Evolutionary conservation across 192 early-diverging fungal species (phyloP), one percentile per base, ranked within the genome.

Genomic region (Gonapodya prolifera): DNA sequence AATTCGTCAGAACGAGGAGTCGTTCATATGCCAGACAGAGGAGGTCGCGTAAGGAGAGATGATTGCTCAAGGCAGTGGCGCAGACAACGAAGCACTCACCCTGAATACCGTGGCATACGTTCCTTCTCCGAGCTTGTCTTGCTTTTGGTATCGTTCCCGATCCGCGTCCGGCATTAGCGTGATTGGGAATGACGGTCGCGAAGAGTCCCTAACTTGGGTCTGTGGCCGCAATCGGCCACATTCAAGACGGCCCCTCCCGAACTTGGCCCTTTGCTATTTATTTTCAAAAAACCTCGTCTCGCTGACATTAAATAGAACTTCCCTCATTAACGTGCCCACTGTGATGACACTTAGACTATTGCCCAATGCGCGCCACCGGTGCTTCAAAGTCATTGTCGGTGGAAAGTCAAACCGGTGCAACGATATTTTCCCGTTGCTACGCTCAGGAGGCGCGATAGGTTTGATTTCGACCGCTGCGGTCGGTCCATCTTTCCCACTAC

Each of bases 41-140:
- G n/a, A n/a, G n/a, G n/a, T n/a, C n/a, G n/a, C n/a, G n/a, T n/a
- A n/a, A 69, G 45, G n/a, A 8, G 45, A n/a, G 45, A 8, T 8
- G 8, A n/a, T 69, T n/a, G 45, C 13, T 69, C 13, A 8, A 69
- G 45, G 13, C 45, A 8, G 45, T n/a, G 45, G 45, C 13, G n/a
- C 45, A 8, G 45, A 8, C 13, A 18, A 73, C 16, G 71, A 8
- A 73, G 18, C 8, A 30, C 71, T 32, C 28, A 73, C 71, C 71
- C 32, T 73, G 85, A 86, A 94, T 32, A 94, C 92, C 2, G 88
- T 92, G 35, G 95, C 97, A 77, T 99, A 99, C 13, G 97, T 99
- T 75, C 97, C 97, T 83, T 99, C 97, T 30, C 97, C 97, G 79
- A 99, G 89, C 81, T 97, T 95, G 83, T 98, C 95, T 36, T 93